Evolutionary conservation across 2,329 filamentous ascomycete genomes (phyloP), one percentile per base, ranked within the genome.

Genomic region (Calonectria pseudoreteaudii): DNA sequence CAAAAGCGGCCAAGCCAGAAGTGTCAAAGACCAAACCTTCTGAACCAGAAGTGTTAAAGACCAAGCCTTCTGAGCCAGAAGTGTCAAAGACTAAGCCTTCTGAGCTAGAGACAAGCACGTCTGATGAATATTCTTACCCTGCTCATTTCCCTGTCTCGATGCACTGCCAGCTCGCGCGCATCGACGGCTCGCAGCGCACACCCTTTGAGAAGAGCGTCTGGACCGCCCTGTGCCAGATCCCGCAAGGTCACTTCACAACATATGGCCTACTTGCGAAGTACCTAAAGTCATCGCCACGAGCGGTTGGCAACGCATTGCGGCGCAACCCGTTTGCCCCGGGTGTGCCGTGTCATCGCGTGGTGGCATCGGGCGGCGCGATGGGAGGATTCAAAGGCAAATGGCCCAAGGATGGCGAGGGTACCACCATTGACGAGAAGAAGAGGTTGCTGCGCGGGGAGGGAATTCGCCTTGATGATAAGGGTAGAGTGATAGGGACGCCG

Each of bases 311-410:
- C 73, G 94, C 94, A 2, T 87, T 97, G 81, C 90, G 93, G 23
- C 87, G 89, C 13, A 98, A 98, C 82, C 95, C 95, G 0, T 97
- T 96, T 80, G 95, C 95, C 18, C 95, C 95, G 0, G 89, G 91
- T 41, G 93, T 96, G 6, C 95, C 95, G 1, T 97, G 95, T 75
- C 95, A 97, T 84, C 90, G 95, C 13, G 93, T 96, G 28, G 90
- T 97, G 60, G 94, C 94, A 8, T 93, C 91, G 50, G 93, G 92
- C 66, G 93, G 94, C 16, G 87, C 88, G n/a, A 83, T 95, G 28
- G 93, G 93, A 52, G 93, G 93, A 0, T 95, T 94, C 86, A 91
- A 92, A 83, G 93, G 93, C 3, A 89, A 91, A 76, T 92, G 91
- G 87, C 88, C 91, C 4, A 88, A 88, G 69, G 87, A 90, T 47